Evolutionary conservation across 768 basidiomycete genomes (phyloP), one percentile per base, ranked within the genome.

Genomic region (Phaffia tasmanica): DNA sequence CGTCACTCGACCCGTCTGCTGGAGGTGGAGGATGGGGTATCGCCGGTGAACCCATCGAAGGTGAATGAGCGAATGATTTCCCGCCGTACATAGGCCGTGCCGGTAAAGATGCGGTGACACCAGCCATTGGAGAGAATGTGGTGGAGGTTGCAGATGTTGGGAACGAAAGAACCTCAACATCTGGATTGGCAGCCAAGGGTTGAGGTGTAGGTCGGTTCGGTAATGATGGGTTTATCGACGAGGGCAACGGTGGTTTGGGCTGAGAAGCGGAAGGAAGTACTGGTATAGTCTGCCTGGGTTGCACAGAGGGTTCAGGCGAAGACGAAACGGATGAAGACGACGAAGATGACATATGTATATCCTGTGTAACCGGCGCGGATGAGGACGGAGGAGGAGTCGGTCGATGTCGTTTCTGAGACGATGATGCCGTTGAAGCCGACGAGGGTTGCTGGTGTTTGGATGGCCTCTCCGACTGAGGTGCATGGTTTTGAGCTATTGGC

Each of bases 401-500:
- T 42, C 35, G 35, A 42, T 42, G 35, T 42, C 35, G 35, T 42
- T 11, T 42, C 35, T 42, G 6, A 0, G 25, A 19, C 6, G 56
- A 54, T 3, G 62, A 54, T 32, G 21, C 23, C 7, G 49, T 50
- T 21, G 62, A 53, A n/a, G 62, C 51, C 21, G 62, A 53, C 5
- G 30, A 42, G 54, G 25, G 5, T 8, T 54, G 42, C 18, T 54
- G 35, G 35, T 42, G 54, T 18, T 21, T 29, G 53, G 63, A 16
- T 18, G 27, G 18, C 18, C 25, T 49, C 23, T 51, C 16, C 23
- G 42, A 29, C n/a, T 29, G n/a, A 46, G 54, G 7, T 23, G 35
- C 2, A 32, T 14, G 25, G 15, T 47, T 54, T 5, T 23, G 29
- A 18, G 64, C 51, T 16, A 23, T 57, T 9, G 64, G 64, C 4